phyloP scores from a whole-genome alignment of 2,329 filamentous ascomycete species.

The Fusarium sp. region DNA sequence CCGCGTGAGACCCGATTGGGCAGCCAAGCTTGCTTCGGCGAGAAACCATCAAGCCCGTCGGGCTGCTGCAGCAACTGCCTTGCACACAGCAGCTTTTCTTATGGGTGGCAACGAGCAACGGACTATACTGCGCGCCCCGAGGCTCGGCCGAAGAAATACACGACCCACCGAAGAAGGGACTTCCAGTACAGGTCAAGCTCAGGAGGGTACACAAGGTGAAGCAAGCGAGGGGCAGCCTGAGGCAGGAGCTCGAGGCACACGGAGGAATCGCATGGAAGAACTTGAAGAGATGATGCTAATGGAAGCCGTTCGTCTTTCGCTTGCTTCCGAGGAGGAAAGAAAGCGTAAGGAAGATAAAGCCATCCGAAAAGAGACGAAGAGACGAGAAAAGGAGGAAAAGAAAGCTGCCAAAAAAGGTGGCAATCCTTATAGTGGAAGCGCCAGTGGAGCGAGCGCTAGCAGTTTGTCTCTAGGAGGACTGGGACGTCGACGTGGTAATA shows the following conservation, averaged over 20 bases:
- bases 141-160: constrained; percentile 68
- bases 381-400: constrained; percentile 83
- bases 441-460: constrained; percentile 67
- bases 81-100: constrained; percentile 94
- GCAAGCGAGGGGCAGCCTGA: constrained; percentile 40
- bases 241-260: constrained; percentile 37
- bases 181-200: constrained; percentile 38
- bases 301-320: constrained; percentile 89
- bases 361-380: constrained; percentile 80
- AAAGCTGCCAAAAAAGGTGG: constrained; percentile 75
- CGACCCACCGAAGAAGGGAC: constrained; percentile 52
- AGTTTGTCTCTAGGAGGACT: constrained; percentile 71
- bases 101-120: constrained; percentile 73
- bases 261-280: constrained; percentile 77
- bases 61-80: constrained; percentile 90
- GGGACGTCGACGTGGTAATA: constrained; percentile 69
- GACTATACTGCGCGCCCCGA: constrained; percentile 57
- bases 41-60: constrained; percentile 85
- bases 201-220: constrained; percentile 22
- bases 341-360: constrained; percentile 75
- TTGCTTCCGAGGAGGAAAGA: constrained; percentile 95
- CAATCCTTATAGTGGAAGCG: constrained; percentile 51
- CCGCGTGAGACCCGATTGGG: constrained; percentile 92
- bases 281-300: constrained; percentile 99
- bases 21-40: constrained; percentile 85